phyloP scores from a whole-genome alignment of 2,329 filamentous ascomycete species.

The Pseudonectria buxi region DNA sequence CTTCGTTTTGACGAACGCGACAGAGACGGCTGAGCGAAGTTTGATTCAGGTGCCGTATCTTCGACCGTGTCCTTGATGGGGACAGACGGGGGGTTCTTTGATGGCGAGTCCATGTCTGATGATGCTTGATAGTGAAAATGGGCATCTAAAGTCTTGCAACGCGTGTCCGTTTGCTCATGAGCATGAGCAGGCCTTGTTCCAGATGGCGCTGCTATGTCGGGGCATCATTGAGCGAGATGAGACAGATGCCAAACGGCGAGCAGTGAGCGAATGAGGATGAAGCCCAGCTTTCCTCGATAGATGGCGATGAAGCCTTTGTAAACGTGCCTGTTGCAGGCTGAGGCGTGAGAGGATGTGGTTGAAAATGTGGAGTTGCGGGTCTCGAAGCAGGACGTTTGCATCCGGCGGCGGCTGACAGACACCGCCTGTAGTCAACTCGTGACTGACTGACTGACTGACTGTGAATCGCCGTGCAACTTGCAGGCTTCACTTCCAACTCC shows the following conservation, averaged over 20 bases:
- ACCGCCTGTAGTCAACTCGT: neutral
- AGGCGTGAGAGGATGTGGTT: slow-evolving; percentile 9
- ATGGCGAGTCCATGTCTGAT: no score
- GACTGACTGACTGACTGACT: no score
- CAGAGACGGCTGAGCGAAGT: slow-evolving; percentile 5
- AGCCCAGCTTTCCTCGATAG: no score
- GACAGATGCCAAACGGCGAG: no score
- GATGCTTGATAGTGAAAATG: no score
- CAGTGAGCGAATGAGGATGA: no score
- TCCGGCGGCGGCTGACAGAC: no score
- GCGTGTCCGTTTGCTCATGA: slow-evolving; percentile 1
- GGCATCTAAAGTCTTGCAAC: neutral
- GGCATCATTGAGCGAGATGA: no score
- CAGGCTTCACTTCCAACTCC: neutral
- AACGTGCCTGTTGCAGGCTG: slow-evolving; percentile 4
- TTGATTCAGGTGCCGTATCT: slow-evolving; percentile 5
- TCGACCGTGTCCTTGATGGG: neutral
- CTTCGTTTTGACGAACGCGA: slow-evolving; percentile 19
- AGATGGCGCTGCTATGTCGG: no score
- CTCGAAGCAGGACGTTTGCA: neutral
- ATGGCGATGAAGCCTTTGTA: neutral
- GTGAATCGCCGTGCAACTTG: neutral
- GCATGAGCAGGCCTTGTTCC: no score
- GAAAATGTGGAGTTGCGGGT: slow-evolving; percentile 16
- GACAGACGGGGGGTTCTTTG: no score